Evolutionary conservation across 768 basidiomycete species (phyloP), one percentile per base, ranked within the genome.

Genomic region (Phanerodontia chrysosporium): DNA sequence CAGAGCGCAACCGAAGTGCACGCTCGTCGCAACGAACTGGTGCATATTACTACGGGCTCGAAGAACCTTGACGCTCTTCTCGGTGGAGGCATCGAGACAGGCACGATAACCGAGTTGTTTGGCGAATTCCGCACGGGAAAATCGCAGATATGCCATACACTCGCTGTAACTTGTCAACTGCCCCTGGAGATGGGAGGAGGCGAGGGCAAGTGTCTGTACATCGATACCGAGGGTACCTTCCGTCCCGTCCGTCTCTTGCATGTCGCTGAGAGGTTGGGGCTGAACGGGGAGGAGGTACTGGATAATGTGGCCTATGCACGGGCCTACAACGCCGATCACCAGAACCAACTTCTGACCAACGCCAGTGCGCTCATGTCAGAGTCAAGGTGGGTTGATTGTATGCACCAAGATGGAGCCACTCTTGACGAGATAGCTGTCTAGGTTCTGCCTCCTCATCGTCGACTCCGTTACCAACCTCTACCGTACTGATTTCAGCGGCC

Each of bases 311-410:
- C 97, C 25, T 98, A 98, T 75, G 97, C 97, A 1, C 80, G 97
- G 65, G 97, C 97, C 65, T 98, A 98, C 74, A 99, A 99, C 67
- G 96, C 95, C 39, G 97, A 98, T 70, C 97, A 98, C 74, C 97
- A 99, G 69, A 84, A 91, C 57, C 83, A 90, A 54, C 79, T 99
- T 57, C 77, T 99, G 60, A 87, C 93, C 0, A 90, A 85, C 64
- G 97, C 97, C 1, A 93, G 93, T 69, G 97, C 95, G n/a, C 83
- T 99, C 67, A 98, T 99, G 97, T 92, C 95, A 5, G 97, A 99
- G 72, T 98, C 96, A 44, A 86, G 97, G 96, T 95, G 62, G 55
- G 77, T n/a, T 29, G 63, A 57, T 8, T n/a, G 45, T 30, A 49
- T 22, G 8, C 29, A 39, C 29, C n/a, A 28, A 68, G 63, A 67